These are phyloP conservation scores for Zhuliangozyma blackwelliae DNA, from an alignment of 1,139 yeast species.

Conservation along the genomic window DNA sequence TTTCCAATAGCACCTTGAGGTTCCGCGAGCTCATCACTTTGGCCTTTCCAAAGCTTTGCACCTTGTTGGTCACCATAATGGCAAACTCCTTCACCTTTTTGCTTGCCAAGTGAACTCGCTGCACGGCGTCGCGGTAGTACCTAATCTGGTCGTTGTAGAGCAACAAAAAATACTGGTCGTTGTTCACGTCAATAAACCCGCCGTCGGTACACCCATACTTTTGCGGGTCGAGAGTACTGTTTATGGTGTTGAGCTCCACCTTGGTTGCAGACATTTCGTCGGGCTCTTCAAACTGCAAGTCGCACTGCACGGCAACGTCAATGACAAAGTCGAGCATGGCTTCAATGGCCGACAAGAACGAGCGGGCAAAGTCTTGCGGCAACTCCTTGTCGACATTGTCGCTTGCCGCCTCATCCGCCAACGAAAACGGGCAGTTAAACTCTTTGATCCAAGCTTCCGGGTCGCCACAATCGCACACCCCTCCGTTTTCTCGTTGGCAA, in stretches of 20 bases:
- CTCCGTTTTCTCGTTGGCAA: conserved; percentile 80
- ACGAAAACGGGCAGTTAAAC: conserved; percentile 31
- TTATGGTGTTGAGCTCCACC: conserved; percentile 23
- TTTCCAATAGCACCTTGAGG: conserved; percentile 44
- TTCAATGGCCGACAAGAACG: conserved; percentile 45
- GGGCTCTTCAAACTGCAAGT: conserved; percentile 30
- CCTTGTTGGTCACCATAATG: conserved; percentile 63
- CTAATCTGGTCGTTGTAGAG: conserved; percentile 78
- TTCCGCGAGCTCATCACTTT: conserved; percentile 57
- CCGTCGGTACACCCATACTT: conserved; percentile 24
- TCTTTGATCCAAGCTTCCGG: conserved; percentile 54
- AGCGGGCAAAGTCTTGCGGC: conserved; percentile 30
- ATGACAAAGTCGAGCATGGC: conserved; percentile 66
- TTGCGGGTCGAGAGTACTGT: conserved; percentile 26
- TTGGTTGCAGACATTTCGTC: conserved; percentile 18
- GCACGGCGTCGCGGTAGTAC: conserved; percentile 71
- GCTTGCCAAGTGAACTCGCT: conserved; percentile 61
- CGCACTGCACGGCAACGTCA: conserved; percentile 58
- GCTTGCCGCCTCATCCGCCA: conserved; percentile 10
- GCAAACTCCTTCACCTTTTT: conserved; percentile 66
- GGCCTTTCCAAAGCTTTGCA: conserved; percentile 66
- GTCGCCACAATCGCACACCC: conserved; percentile 71
- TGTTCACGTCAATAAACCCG: conserved; percentile 37
- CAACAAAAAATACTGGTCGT: conserved; percentile 52
- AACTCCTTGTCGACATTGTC: conserved; percentile 16